Conservation (phyloP, 2,329 filamentous ascomycete genomes). For the Neoscytalidium dimidiatum region DNA sequence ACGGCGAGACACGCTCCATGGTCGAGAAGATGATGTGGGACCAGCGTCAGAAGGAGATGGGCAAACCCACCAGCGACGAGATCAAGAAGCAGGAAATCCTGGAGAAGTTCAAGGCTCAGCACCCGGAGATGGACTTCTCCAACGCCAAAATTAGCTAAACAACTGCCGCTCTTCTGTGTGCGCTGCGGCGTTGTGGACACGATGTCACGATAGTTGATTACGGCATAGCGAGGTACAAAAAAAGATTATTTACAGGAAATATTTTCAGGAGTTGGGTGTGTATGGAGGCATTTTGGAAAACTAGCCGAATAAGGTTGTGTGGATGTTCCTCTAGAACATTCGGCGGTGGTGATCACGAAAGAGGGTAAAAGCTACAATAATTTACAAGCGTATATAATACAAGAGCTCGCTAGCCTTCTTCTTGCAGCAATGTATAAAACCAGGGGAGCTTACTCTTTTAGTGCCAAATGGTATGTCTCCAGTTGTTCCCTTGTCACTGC, state of each 20-base stretch:
- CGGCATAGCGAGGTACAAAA: constrained; percentile 18
- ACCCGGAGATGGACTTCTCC: constrained; percentile 71
- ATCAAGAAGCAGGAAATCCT: constrained; percentile 92
- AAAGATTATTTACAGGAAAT: neutral
- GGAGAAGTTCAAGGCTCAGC: constrained; percentile 82
- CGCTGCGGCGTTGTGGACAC: neutral
- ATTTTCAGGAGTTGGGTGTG: neutral
- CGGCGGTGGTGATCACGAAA: neutral
- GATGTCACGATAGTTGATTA: constrained; percentile 19
- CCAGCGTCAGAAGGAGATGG: constrained; percentile 93
- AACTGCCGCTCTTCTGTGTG: neutral
- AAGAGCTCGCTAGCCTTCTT: neutral
- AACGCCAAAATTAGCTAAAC: constrained; percentile 60
- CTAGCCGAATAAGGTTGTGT: neutral
- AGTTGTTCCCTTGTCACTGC: constrained; percentile 63
- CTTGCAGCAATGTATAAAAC: neutral
- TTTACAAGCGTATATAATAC: constrained; percentile 1
- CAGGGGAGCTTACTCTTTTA: constrained; percentile 18
- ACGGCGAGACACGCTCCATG: constrained; percentile 93
- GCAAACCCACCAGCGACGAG: constrained; percentile 87
- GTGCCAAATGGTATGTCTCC: constrained; percentile 58
- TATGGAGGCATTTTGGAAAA: neutral
- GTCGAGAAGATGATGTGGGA: constrained; percentile 99
- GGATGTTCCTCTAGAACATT: neutral
- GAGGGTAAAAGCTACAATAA: neutral